A percentile compares a stretch with the other conserved stretches of the same genome.
Conservation (phyloP, 2,329 filamentous ascomycete species). For the Calonectria naviculata region DNA sequence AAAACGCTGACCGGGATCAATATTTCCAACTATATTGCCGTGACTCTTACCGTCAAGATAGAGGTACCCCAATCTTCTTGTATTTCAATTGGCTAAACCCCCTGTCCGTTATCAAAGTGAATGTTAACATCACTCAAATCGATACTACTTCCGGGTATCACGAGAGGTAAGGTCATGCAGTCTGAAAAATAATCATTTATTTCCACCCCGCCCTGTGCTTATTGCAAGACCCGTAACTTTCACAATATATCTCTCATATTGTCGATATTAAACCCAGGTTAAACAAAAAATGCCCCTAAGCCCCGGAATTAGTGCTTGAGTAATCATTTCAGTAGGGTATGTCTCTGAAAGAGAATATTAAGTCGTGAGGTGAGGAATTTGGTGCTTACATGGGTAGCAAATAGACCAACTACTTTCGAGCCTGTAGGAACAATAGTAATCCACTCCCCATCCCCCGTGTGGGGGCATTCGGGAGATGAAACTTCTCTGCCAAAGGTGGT, state of each 20-base stretch:
- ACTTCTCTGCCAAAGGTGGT: conserved; percentile 16
- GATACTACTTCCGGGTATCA: too few relatives aligned
- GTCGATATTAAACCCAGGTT: not conserved
- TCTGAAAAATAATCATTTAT: too few relatives aligned
- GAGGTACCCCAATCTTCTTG: too few relatives aligned
- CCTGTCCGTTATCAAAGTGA: too few relatives aligned
- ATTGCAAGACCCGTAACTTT: too few relatives aligned
- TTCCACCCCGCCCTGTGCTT: too few relatives aligned
- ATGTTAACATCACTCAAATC: too few relatives aligned
- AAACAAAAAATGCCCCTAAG: not conserved
- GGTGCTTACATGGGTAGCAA: conserved; percentile 13
- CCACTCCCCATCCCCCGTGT: conserved; percentile 6
- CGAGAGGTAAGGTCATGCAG: too few relatives aligned
- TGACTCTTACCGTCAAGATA: too few relatives aligned
- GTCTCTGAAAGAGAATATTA: not conserved
- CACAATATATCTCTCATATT: not conserved
- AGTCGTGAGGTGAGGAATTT: not conserved
- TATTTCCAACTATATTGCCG: too few relatives aligned
- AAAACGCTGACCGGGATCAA: too few relatives aligned
- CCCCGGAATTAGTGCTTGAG: not conserved
- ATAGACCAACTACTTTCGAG: conserved; percentile 25
- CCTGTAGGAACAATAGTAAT: conserved; percentile 13
- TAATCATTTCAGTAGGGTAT: not conserved
- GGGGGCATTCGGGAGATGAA: conserved; percentile 1
- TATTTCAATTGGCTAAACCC: too few relatives aligned